Percentiles rank a stretch among this genome's conserved stretches.
These are phyloP conservation scores for Fusarium brachygibbosum DNA, from an alignment of 2,329 filamentous ascomycete species.

Conservation along the genomic window DNA sequence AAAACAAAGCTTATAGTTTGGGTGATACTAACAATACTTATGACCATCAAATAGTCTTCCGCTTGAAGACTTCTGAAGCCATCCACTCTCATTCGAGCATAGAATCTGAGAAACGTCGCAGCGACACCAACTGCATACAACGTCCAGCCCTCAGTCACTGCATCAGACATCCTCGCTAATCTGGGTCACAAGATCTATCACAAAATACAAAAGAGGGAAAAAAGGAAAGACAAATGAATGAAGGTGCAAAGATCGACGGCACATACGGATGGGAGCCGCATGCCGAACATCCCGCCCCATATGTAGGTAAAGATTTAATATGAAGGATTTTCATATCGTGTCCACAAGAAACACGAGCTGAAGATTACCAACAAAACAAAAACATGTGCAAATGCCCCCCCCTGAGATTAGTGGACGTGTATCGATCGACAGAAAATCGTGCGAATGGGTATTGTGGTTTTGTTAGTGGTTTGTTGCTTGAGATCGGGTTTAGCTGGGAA, in stretches of 20 bases:
- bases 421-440: not conserved
- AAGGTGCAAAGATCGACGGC: slow-evolving; percentile 7
- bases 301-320: slow-evolving; percentile 3
- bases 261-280: not conserved
- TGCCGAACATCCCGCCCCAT: slow-evolving; percentile 6
- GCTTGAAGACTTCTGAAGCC: slow-evolving; percentile 45
- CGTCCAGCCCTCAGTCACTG: slow-evolving; percentile 47
- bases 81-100: slow-evolving; percentile 47
- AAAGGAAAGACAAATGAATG: not conserved
- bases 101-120: slow-evolving; percentile 50
- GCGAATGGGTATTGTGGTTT: not conserved
- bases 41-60: slow-evolving; percentile 51
- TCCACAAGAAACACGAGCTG: slow-evolving; percentile 10
- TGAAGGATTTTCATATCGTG: not conserved
- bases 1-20: fast-evolving
- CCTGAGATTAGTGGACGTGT: slow-evolving; percentile 5
- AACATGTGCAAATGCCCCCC: not conserved
- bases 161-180: slow-evolving; percentile 29
- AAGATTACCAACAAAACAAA: not conserved
- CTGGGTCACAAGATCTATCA: slow-evolving; percentile 6
- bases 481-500: slow-evolving; percentile 5
- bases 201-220: not conserved
- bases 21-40: slow-evolving; percentile 24
- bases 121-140: slow-evolving; percentile 48
- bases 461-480: not conserved